Percentiles rank a stretch among this genome's conserved stretches.
These are phyloP conservation scores for Phytophthora macrochlamydospora DNA, from an alignment of 352 stramenopile genomes.

Conservation along the genomic window DNA sequence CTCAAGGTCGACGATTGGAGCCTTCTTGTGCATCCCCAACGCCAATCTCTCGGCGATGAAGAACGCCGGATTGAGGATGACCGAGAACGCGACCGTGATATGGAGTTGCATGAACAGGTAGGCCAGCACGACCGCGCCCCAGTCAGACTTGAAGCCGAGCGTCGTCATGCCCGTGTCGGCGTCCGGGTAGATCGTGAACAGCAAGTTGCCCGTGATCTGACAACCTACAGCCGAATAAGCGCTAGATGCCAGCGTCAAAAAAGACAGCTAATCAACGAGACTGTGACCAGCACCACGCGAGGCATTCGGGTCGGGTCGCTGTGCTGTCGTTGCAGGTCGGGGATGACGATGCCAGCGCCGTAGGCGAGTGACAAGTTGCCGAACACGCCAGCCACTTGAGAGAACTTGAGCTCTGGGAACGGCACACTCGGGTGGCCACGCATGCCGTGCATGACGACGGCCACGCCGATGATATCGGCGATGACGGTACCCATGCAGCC, in stretches of 20 bases:
- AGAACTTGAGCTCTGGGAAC: constrained; percentile 2
- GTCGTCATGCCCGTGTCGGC: constrained; percentile 23
- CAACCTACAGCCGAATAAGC: constrained; percentile 54
- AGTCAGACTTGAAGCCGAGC: constrained; percentile 34
- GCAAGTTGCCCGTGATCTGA: constrained; percentile 62
- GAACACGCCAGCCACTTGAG: constrained; percentile 3
- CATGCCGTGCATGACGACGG: neutral
- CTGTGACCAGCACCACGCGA: constrained; percentile 45
- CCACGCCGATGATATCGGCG: neutral
- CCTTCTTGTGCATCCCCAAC: constrained; percentile 31
- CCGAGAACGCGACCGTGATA: constrained; percentile 31
- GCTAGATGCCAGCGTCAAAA: constrained; percentile 42
- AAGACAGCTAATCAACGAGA: constrained; percentile 51
- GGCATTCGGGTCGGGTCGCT: constrained; percentile 37
- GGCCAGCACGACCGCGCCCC: constrained; percentile 30
- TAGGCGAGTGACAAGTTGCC: constrained; percentile 34
- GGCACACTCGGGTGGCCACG: constrained; percentile 2
- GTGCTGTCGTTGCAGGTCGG: constrained; percentile 48
- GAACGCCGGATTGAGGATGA: constrained; percentile 31
- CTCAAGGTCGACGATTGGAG: constrained; percentile 1
- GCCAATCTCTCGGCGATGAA: constrained; percentile 25
- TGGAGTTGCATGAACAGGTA: constrained; percentile 38
- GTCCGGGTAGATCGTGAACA: constrained; percentile 54
- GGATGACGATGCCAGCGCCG: constrained; percentile 50
- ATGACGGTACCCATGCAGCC: constrained; percentile 1